These are phyloP conservation scores for Durio zibethinus DNA, from an alignment of 345 rosid species.

Conservation along the genomic window DNA sequence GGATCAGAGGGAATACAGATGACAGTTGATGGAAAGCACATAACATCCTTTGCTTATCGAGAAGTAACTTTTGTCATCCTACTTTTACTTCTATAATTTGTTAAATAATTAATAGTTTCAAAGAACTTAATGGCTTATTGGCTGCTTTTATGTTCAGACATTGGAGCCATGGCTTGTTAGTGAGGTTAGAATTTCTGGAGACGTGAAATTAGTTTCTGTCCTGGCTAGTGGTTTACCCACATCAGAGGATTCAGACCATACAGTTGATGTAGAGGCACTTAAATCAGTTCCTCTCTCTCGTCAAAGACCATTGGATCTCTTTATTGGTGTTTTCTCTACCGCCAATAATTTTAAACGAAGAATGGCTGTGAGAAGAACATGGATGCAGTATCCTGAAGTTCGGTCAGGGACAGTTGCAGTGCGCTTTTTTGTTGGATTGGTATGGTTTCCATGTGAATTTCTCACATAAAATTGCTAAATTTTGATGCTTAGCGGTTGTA, in stretches of 20 bases:
- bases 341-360: conserved; percentile 93
- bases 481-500: background rate
- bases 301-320: conserved; percentile 57
- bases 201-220: conserved; percentile 61
- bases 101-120: conserved; percentile 3
- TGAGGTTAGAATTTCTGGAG: conserved; percentile 84
- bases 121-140: conserved; percentile 16
- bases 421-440: conserved; percentile 98
- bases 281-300: conserved; percentile 62
- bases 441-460: conserved; percentile 34
- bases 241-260: conserved; percentile 78
- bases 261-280: conserved; percentile 61
- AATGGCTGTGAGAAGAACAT: conserved; percentile 96
- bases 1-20: conserved; percentile 91
- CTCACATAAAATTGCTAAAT: background rate
- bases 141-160: conserved; percentile 49
- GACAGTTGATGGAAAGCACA: conserved; percentile 96
- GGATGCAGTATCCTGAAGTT: conserved; percentile 92
- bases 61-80: conserved; percentile 58
- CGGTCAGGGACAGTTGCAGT: conserved; percentile 76
- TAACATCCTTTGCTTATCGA: conserved; percentile 88
- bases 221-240: conserved; percentile 91
- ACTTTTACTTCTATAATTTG: conserved; percentile 5
- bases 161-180: conserved; percentile 96
- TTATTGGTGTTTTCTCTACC: conserved; percentile 91